phyloP scores from a whole-genome alignment of 1,284 basidiomycete species.

The Malassezia pachydermatis region DNA sequence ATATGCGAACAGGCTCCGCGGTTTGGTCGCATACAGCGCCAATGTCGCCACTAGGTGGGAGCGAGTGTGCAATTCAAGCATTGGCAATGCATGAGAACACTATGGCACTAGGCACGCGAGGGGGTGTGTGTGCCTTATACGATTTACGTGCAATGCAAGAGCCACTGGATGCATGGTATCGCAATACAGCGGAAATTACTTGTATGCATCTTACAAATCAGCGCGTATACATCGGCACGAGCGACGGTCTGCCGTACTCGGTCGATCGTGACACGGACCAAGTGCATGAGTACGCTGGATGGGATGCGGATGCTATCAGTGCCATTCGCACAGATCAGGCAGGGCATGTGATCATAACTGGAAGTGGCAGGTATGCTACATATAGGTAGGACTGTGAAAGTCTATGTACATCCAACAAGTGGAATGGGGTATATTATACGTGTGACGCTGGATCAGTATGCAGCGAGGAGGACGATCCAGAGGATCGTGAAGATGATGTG shows the following conservation, averaged over 20 bases:
- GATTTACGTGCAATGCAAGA: not conserved
- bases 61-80: slow-evolving; percentile 13
- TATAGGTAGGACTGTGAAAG: too few species aligned
- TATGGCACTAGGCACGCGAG: not conserved
- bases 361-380: slow-evolving; percentile 3
- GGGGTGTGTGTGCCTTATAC: slow-evolving; percentile 2
- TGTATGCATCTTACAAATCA: not conserved
- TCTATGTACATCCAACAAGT: too few species aligned
- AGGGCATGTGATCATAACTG: not conserved
- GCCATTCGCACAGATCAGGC: slow-evolving; percentile 4
- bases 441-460: not conserved
- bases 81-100: slow-evolving; percentile 12
- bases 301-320: slow-evolving; percentile 27
- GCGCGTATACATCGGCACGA: slow-evolving; percentile 23
- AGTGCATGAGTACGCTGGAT: slow-evolving; percentile 26
- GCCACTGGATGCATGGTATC: slow-evolving; percentile 5
- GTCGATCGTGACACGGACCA: not conserved
- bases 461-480: too few species aligned
- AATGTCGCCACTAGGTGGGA: slow-evolving; percentile 4
- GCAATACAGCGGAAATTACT: slow-evolving; percentile 7
- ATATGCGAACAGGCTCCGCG: not conserved
- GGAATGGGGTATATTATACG: too few species aligned
- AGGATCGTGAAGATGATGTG: too few species aligned
- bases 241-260: slow-evolving; percentile 32
- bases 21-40: slow-evolving; percentile 15